phyloP scores from a whole-genome alignment of 225 moss, liverwort and hornwort genomes.

The Neckera pumila region DNA sequence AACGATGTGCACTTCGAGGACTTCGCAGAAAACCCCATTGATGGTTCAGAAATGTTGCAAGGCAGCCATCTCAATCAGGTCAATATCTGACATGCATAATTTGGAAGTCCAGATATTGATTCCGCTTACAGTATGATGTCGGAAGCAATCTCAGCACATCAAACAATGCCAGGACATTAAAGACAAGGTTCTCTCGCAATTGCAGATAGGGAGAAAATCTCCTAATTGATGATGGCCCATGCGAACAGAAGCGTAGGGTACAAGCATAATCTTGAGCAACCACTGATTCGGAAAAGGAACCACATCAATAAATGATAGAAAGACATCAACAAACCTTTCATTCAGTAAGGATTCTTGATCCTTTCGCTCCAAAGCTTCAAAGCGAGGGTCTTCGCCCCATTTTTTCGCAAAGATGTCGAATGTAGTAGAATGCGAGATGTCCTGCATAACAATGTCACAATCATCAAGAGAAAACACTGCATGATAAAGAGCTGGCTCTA shows the following conservation, averaged over 20 bases:
- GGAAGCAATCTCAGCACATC: not conserved
- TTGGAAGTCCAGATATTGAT: not conserved
- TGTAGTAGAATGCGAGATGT: constrained; percentile 51
- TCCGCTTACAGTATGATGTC: not conserved
- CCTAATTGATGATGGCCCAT: not conserved
- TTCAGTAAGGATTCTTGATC: constrained; percentile 69
- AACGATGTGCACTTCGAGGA: not conserved
- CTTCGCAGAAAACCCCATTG: not conserved
- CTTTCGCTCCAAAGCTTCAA: constrained; percentile 77
- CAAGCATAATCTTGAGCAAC: not conserved
- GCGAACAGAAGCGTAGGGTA: not conserved
- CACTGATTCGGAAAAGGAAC: not conserved
- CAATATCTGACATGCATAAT: not conserved
- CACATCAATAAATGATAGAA: not conserved
- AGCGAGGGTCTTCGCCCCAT: constrained; percentile 60
- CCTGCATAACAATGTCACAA: constrained; percentile 31
- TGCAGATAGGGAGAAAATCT: not conserved
- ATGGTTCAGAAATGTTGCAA: not conserved
- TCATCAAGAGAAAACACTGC: not conserved
- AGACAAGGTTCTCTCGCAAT: not conserved
- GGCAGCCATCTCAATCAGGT: not conserved
- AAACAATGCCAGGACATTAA: not conserved
- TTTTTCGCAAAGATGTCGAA: constrained; percentile 53
- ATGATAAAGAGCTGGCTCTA: not conserved
- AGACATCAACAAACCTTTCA: constrained; percentile 63